Evolutionary conservation across 352 stramenopile species (phyloP), one percentile per base, ranked within the genome.

Genomic region (Pythium brachiatum): DNA sequence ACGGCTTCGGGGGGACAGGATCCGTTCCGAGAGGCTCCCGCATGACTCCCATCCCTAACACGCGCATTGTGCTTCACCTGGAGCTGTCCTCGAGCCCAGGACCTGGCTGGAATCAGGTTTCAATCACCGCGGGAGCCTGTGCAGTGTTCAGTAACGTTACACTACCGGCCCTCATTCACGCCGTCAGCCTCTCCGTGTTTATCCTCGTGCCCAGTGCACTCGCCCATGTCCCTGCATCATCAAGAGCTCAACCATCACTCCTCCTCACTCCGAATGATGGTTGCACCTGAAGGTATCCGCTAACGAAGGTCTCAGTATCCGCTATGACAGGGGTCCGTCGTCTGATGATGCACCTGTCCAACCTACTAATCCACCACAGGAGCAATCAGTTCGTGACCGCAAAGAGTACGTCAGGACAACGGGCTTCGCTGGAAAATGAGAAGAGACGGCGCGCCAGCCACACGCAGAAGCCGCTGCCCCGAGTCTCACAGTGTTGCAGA

Each of bases 351-450:
- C 54, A 20, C 15, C 7, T 6, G 18, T 6, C 16, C 4, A 31
- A 16, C 54, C 54, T 61, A 61, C 54, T 53, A 61, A 61, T 61
- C 54, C 11, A 8, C 29, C 25, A 25, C 27, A 26, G 18, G 12
- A 9, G 51, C 32, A 29, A 25, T 25, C 31, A 23, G 31, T 9
- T 34, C 7, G 12, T n/a, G 7, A 6, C 31, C 27, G 20, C 23
- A 43, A 11, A 46, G 8, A 53, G 46, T 34, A 57, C 52, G 41
- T 47, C 39, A 47, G n/a, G 39, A 26, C 29, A 34, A 9, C 29
- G 29, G 29, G 5, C 5, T 34, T 34, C 29, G 5, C 29, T 34
- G 21, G 39, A 47, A 47, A 47, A 41, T 47, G 39, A 47, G 39
- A 47, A 47, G 39, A 26, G 39, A 47, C 39, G 39, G 16, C n/a